These are phyloP conservation scores for Syncephalastrum sp. DNA, from an alignment of 371 early-diverging fungal species.

Conservation along the genomic window DNA sequence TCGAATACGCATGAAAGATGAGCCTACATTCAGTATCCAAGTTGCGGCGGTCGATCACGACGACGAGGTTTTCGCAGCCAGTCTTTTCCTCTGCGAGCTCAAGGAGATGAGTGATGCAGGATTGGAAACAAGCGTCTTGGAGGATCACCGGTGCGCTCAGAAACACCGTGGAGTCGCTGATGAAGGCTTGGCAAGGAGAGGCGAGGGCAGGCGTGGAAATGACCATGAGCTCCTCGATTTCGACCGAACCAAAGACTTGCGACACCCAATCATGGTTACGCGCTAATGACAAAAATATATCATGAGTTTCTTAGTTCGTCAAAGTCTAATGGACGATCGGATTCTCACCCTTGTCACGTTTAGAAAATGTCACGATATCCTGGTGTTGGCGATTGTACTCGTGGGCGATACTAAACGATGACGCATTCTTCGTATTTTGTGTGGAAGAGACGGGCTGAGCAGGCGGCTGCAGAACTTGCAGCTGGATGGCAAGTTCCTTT, in stretches of 20 bases:
- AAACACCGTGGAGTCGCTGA: conserved; percentile 43
- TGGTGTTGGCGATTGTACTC: conserved; percentile 11
- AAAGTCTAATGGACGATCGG: neutral
- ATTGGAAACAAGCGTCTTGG: conserved; percentile 2
- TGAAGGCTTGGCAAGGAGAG: conserved; percentile 42
- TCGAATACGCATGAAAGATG: neutral
- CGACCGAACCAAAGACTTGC: conserved; percentile 32
- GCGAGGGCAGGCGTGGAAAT: conserved; percentile 23
- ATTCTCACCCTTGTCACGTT: conserved; percentile 14
- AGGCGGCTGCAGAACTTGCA: conserved; percentile 30
- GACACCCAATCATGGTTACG: conserved; percentile 26
- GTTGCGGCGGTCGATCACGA: conserved; percentile 24
- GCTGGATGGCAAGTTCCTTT: conserved; percentile 42
- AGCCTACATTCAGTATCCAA: neutral
- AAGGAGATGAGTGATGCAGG: conserved; percentile 39
- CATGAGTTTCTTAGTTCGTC: neutral
- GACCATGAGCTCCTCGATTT: conserved; percentile 31
- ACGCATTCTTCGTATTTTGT: neutral
- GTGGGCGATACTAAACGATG: conserved; percentile 3
- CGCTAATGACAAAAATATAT: neutral
- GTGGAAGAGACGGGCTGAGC: conserved; percentile 10
- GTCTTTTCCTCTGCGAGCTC: conserved; percentile 46
- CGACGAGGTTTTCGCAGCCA: conserved; percentile 29
- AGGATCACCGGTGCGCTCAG: conserved; percentile 30
- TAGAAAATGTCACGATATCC: conserved; percentile 13